Conservation (phyloP, 1,284 basidiomycete species). For the Papiliotrema flavescens region DNA sequence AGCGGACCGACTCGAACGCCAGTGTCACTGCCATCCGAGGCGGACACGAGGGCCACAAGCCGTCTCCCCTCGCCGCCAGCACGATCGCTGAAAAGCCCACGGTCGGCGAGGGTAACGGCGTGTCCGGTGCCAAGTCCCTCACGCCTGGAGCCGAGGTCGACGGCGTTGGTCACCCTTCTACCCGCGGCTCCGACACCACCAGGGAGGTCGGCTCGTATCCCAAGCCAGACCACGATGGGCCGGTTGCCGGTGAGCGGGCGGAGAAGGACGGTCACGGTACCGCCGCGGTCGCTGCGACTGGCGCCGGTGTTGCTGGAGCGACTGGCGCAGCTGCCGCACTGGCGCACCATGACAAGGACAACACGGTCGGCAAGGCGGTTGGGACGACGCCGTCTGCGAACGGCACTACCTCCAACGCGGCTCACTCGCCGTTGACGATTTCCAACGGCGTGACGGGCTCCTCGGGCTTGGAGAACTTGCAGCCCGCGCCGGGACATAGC, state of each 20-base stretch:
- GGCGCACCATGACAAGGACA: too few relatives aligned
- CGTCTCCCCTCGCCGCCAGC: conserved; percentile 6
- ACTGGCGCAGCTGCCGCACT: too few relatives aligned
- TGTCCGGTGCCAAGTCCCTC: conserved; percentile 3
- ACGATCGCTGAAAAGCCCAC: background rate
- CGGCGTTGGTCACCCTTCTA: conserved; percentile 31
- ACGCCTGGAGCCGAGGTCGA: conserved; percentile 24
- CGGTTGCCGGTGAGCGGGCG: background rate
- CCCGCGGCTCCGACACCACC: conserved; percentile 16
- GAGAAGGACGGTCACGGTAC: conserved; percentile 3
- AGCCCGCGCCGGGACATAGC: background rate
- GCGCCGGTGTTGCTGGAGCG: background rate
- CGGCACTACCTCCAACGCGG: too few relatives aligned
- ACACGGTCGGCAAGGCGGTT: too few relatives aligned
- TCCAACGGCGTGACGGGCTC: too few relatives aligned
- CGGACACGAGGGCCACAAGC: conserved; percentile 31
- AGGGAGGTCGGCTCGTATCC: conserved; percentile 28
- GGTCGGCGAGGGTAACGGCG: background rate
- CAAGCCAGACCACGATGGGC: conserved; percentile 7
- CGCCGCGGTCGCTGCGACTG: background rate
- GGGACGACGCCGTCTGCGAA: too few relatives aligned
- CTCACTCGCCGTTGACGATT: too few relatives aligned
- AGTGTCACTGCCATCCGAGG: conserved; percentile 43
- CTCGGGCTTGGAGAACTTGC: background rate
- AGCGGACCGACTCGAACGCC: conserved; percentile 32